Percentiles rank a stretch among this genome's conserved stretches.
These are phyloP conservation scores for Trichocomaceae sp. DNA, from an alignment of 2,329 filamentous ascomycete species.

Conservation along the genomic window DNA sequence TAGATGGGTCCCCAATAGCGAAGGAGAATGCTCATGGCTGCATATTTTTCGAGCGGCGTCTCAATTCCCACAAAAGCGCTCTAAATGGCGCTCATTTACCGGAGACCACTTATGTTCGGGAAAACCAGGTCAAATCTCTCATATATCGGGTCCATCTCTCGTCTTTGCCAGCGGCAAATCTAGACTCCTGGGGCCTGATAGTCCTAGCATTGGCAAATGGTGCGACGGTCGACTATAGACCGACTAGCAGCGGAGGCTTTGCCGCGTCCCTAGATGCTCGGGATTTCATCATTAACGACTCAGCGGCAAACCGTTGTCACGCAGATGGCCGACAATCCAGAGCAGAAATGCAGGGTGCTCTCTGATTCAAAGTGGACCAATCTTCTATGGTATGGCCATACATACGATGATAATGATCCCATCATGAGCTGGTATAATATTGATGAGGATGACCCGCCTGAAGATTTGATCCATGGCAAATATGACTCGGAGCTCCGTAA, in stretches of 20 bases:
- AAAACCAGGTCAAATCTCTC: too few species aligned
- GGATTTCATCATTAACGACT: neutral
- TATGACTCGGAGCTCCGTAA: neutral
- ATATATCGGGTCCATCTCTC: too few species aligned
- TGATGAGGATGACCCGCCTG: neutral
- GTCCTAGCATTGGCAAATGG: neutral
- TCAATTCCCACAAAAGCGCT: too few species aligned
- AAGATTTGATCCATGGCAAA: neutral
- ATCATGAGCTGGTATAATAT: neutral
- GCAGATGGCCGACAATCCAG: neutral
- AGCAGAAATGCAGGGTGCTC: neutral
- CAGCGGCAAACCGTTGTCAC: neutral
- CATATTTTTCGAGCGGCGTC: too few species aligned
- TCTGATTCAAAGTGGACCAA: neutral
- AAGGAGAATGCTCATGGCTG: too few species aligned
- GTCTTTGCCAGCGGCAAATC: neutral
- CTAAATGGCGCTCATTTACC: too few species aligned
- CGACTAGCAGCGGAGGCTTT: neutral
- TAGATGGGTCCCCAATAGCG: too few species aligned
- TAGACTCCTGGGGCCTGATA: neutral
- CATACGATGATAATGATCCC: neutral
- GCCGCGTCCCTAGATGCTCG: neutral
- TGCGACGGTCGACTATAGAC: neutral
- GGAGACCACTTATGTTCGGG: too few species aligned
- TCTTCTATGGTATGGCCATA: neutral